These are phyloP conservation scores for Cavenderia fasciculata DNA, from an alignment of 78 protist genomes.

Conservation along the genomic window DNA sequence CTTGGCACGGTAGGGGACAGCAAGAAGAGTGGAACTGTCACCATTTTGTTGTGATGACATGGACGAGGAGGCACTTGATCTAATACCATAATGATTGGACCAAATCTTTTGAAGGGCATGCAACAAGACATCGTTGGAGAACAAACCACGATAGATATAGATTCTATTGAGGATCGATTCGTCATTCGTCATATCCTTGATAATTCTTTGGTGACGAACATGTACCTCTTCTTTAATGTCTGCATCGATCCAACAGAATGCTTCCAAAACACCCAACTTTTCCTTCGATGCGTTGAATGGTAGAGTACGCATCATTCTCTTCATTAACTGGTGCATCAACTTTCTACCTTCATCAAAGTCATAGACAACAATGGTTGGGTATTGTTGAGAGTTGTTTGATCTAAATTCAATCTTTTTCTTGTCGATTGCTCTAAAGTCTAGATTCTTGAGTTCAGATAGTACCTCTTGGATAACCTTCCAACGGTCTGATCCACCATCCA, in stretches of 20 bases:
- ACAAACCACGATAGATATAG: not conserved
- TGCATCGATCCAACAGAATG: too few species aligned
- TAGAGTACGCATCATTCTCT: too few species aligned
- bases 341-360: not conserved
- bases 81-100: not conserved
- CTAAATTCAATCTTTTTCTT: not conserved
- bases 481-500: not conserved
- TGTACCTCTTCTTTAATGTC: too few species aligned
- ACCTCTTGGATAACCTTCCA: not conserved
- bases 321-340: not conserved
- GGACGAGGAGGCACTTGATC: not conserved
- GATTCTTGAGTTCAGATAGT: not conserved
- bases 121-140: not conserved
- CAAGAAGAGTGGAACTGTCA: not conserved
- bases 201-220: too few species aligned
- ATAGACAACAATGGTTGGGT: not conserved
- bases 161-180: not conserved
- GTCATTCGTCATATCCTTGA: too few species aligned
- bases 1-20: slow-evolving; percentile 71
- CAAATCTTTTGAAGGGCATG: not conserved
- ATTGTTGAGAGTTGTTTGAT: not conserved
- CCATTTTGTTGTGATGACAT: too few species aligned
- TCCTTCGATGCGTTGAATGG: too few species aligned
- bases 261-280: too few species aligned
- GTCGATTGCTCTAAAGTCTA: not conserved